Evolutionary conservation across 768 basidiomycete species (phyloP), one percentile per base, ranked within the genome.

Genomic region (Strobilomyces echinocephalus): DNA sequence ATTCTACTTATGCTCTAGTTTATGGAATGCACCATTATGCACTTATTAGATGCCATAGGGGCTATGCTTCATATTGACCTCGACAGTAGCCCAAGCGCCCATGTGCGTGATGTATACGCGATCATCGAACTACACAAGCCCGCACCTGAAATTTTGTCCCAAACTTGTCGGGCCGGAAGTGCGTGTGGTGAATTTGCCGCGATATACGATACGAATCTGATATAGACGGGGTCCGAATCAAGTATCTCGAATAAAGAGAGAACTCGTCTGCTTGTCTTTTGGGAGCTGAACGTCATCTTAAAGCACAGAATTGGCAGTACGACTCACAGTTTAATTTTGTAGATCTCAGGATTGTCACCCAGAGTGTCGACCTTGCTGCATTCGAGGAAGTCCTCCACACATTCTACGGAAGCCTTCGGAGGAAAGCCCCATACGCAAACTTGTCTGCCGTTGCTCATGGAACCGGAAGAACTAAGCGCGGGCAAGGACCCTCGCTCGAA

Each of bases 171-270:
- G 71, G 70, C 9, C 68, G 67, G 54, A 72, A 80, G 34, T 71
- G 69, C 1, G 79, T 82, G 74, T 82, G 77, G 64, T 92, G 87
- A 42, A 85, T 54, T 35, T 73, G 67, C 46, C 85, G 81, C 18
- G 83, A 83, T 24, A 91, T 69, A 49, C 79, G 80, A 60, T 87
- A 80, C 1, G 90, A 90, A 61, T 91, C 86, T 9, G 85, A 75
- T 16, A 75, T 69, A 0, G 81, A 80, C 3, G 70, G 65, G 49
- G 86, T 67, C 33, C 79, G 80, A 26, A 91, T 73, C 10, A 84
- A 58, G 58, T 79, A 81, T 44, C 80, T 78, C 24, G 83, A 76
- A 58, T 71, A 73, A 52, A 79, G 41, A 7, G 76, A 71, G 59
- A 79, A 82, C 35, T 68, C 62, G 20, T 60, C 61, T 18, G 69